Percentiles rank a stretch among this genome's conserved stretches.
Evolutionary conservation across 2,329 filamentous ascomycete species (phyloP).

Genomic region (Venturia asperata): DNA sequence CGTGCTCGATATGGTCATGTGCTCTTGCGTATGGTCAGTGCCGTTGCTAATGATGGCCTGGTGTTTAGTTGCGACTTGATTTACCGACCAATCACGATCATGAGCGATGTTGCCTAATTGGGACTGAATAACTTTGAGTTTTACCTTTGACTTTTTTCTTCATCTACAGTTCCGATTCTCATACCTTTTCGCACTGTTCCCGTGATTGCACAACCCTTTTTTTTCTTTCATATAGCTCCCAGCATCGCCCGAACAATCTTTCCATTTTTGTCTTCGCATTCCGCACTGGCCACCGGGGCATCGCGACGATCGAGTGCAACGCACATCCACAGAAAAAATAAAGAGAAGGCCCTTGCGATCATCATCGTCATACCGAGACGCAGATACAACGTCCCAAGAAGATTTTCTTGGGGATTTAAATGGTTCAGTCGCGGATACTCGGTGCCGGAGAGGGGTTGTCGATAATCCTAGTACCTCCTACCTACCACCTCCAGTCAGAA

Average conservation of each 20-base stretch:
- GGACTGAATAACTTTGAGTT: neutral
- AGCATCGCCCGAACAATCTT: no score
- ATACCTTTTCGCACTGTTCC: neutral
- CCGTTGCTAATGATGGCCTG: no score
- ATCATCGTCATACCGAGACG: neutral
- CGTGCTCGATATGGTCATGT: no score
- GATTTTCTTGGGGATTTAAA: no score
- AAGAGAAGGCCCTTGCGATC: neutral
- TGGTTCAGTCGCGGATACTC: no score
- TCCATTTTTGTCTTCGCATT: neutral
- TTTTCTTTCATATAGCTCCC: neutral
- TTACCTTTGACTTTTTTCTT: no score
- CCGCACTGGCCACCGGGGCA: neutral
- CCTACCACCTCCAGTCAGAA: neutral
- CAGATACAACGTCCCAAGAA: no score
- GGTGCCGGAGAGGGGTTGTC: no score
- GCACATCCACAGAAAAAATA: neutral
- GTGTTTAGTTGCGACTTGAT: no score
- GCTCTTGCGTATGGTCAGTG: no score
- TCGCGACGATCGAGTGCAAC: neutral
- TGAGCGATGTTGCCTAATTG: neutral
- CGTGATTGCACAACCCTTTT: neutral
- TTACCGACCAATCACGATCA: neutral
- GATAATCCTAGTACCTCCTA: neutral
- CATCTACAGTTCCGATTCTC: neutral